Conservation (phyloP, 2,329 filamentous ascomycete species). For the Fusarium sp. region DNA sequence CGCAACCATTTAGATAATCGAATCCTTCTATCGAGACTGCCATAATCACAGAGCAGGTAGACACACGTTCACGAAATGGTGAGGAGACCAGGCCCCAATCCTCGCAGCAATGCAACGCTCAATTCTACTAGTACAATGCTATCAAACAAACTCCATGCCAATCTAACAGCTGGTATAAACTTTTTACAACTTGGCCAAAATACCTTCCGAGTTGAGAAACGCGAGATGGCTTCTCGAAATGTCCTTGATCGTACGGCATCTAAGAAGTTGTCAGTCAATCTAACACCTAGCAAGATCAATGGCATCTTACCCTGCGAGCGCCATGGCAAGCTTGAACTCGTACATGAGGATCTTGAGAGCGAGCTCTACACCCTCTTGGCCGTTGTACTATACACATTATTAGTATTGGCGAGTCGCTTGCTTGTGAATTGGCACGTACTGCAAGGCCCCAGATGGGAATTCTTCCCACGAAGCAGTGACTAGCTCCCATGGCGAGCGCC, state of each 20-base stretch:
- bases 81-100: no score
- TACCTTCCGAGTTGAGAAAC: constrained; percentile 27
- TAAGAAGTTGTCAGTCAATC: background rate
- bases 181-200: constrained; percentile 28
- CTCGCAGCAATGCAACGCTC: background rate
- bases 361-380: constrained; percentile 44
- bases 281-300: background rate
- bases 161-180: background rate
- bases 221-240: constrained; percentile 34
- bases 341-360: constrained; percentile 51
- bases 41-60: no score
- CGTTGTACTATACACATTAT: constrained; percentile 35
- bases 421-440: constrained; percentile 13
- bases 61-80: no score
- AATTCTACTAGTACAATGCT: background rate
- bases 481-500: constrained; percentile 46
- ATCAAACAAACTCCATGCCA: background rate
- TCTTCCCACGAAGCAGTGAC: constrained; percentile 36
- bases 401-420: background rate
- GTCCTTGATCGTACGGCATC: constrained; percentile 37
- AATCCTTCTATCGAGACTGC: no score
- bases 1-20: no score
- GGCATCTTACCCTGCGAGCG: constrained; percentile 33
- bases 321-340: constrained; percentile 43
- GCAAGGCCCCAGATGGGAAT: constrained; percentile 54